Evolutionary conservation across 495 filamentous ascomycete genomes (phyloP), one percentile per base, ranked within the genome.

Genomic region (Apiosordaria backusii): DNA sequence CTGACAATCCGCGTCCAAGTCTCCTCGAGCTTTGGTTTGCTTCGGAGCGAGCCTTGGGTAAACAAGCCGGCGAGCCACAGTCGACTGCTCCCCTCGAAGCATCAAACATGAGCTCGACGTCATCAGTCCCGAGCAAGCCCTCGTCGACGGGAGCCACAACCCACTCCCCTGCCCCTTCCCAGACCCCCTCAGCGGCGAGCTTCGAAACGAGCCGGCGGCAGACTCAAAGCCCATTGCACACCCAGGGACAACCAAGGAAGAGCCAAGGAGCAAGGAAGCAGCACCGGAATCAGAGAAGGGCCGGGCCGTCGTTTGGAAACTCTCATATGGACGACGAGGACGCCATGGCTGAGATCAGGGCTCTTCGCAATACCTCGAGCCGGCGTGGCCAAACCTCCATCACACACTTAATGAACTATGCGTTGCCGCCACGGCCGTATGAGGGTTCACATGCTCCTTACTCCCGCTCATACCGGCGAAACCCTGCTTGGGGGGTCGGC

Each of bases 371-470:
- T 72, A 82, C 90, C 52, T 92, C 83, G 67, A 92, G 89, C 74
- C 89, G 93, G 40, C 90, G 94, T 67, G 96, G 94, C 67, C 95
- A 97, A 70, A 97, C 92, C 50, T 96, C 92, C 71, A 98, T 99
- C 73, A 97, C 95, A 19, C 95, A 99, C 78, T 79, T 99, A 26
- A 90, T 99, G 87, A 96, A 92, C 77, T 95, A 97, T 74, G 86
- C 89, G 52, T 82, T 92, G 40, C 91, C 94, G 19, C 90, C 93
- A 50, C 86, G 92, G 45, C 91, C 87, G 24, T 82, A 89, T 79
- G 85, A 72, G 65, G 72, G 55, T 68, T 71, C 71, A 81, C 81
- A 81, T 71, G 85, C 72, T 16, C 69, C 85, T 78, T 78, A 74
- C 72, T 69, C 87, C 79, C 70, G 80, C 54, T 75, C 77, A n/a